Percentiles rank a stretch among this genome's conserved stretches.
phyloP scores from a whole-genome alignment of 2,329 filamentous ascomycete genomes.

The Aureobasidium mangrovei region DNA sequence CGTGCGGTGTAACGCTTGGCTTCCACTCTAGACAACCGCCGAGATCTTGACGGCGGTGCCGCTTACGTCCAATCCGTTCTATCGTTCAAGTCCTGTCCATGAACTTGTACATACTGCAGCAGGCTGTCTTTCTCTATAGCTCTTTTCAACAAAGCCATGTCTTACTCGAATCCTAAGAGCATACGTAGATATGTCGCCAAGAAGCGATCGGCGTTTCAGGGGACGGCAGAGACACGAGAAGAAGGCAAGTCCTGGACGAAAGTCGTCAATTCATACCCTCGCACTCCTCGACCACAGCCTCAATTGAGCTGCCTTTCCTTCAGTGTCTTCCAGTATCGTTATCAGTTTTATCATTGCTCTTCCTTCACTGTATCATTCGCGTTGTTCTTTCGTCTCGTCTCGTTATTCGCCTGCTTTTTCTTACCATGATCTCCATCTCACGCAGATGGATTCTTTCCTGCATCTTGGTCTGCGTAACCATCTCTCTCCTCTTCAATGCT shows the following conservation, averaged over 20 bases:
- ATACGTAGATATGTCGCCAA: not conserved
- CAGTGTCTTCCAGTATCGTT: not conserved
- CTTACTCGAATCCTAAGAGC: not conserved
- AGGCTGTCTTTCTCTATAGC: not conserved
- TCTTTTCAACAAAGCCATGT: not conserved
- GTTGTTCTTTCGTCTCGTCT: not conserved
- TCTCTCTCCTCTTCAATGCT: constrained; percentile 11
- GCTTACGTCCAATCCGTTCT: not conserved
- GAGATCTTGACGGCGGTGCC: not conserved
- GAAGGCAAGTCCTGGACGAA: constrained; percentile 1
- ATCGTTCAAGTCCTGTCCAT: not conserved
- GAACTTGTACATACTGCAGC: not conserved
- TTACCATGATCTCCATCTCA: constrained; percentile 8
- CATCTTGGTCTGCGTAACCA: constrained; percentile 13
- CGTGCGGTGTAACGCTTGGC: constrained; percentile 1
- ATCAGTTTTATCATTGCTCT: constrained; percentile 4
- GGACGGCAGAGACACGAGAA: not conserved
- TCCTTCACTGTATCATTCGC: not conserved
- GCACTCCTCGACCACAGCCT: not conserved
- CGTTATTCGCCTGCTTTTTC: not conserved
- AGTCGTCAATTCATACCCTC: not conserved
- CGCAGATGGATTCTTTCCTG: constrained; percentile 14
- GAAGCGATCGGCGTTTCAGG: constrained; percentile 10
- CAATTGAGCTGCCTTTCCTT: constrained; percentile 1
- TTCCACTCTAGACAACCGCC: not conserved